Evolutionary conservation across 345 rosid species (phyloP).

Genomic region (Lepidium didymum): DNA sequence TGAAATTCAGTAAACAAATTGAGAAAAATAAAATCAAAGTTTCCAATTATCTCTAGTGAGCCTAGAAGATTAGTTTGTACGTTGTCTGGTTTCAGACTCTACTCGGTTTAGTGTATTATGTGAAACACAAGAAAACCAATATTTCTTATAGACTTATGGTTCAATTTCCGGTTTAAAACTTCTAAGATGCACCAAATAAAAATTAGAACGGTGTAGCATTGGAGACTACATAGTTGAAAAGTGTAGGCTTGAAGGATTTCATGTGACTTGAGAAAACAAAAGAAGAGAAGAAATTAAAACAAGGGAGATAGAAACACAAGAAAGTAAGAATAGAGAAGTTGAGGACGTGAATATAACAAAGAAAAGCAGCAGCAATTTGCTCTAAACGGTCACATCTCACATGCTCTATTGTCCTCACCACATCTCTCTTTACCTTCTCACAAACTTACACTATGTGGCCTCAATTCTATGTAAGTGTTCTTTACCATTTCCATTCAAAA

Average conservation of each 20-base stretch:
- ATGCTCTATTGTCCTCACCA: conserved; percentile 28
- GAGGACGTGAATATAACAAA: conserved; percentile 24
- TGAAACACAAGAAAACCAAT: background rate
- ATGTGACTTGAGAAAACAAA: conserved; percentile 11
- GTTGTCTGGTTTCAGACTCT: background rate
- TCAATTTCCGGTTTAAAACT: background rate
- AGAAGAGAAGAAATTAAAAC: conserved; percentile 23
- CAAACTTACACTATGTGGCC: conserved; percentile 21
- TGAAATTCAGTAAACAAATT: conserved; percentile 6
- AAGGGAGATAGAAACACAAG: conserved; percentile 32
- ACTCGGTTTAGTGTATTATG: background rate
- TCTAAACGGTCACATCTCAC: conserved; percentile 31
- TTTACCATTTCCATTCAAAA: background rate
- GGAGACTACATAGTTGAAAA: conserved; percentile 10
- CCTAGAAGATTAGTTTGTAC: background rate
- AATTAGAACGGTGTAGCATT: conserved; percentile 17
- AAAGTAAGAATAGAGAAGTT: conserved; percentile 23
- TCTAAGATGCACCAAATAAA: background rate
- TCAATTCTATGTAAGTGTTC: background rate
- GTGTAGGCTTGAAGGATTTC: conserved; percentile 23
- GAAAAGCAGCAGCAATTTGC: conserved; percentile 28
- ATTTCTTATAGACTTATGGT: background rate
- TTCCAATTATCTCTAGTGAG: background rate
- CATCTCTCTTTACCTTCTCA: conserved; percentile 29
- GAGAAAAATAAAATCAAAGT: background rate